Base-by-base conservation (phyloP, 352 stramenopile species). In the Globisporangium megalacanthum region DNA sequence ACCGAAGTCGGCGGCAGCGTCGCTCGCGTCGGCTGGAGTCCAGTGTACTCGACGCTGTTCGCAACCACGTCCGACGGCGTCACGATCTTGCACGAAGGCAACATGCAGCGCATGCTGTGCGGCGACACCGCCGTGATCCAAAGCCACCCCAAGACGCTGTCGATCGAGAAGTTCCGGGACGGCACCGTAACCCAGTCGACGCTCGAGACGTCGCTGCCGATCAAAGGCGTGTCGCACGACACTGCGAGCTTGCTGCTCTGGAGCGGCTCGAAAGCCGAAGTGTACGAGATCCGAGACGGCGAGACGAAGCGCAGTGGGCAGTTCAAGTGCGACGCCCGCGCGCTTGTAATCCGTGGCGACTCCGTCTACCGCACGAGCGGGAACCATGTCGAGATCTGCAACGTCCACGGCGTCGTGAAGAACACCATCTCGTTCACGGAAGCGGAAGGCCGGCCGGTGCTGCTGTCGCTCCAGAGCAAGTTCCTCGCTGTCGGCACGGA, bases 371-470 rank as follows among this genome's bases (percentile, higher is more conserved):
- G 85, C 17, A 76, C 87, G n/a, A 77, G 72, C 17, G 84, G 77
- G 9, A 95, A 92, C 52, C 73, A 92, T 53, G 75, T 98, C 14
- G 81, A 97, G 70, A 73, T 97, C 17, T 93, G 75, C 56, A 97
- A 97, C 58, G 68, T 94, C 35, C 68, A 82, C 35, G 93, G 93
- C 9, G 73, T 94, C 6, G 75, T 96, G 19, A 96, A 93, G 59
- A 88, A 95, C 52, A 78, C 68, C 0, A 87, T 98, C 22, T 89
- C 75, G 1, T 97, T 98, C 64, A 97, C 86, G 1, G 92, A 97
- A 47, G 78, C 72, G 0, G 94, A 98, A 50, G 94, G 94, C 3
- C 68, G 75, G 15, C 94, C 94, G 0, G 52, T 65, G 22, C 60
- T 95, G 41, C 56, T 98, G 15, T 83, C 92, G 29, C 64, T 97